These are phyloP conservation scores for Arbutus unedo DNA, from an alignment of 148 eudicot genomes.

Conservation along the genomic window DNA sequence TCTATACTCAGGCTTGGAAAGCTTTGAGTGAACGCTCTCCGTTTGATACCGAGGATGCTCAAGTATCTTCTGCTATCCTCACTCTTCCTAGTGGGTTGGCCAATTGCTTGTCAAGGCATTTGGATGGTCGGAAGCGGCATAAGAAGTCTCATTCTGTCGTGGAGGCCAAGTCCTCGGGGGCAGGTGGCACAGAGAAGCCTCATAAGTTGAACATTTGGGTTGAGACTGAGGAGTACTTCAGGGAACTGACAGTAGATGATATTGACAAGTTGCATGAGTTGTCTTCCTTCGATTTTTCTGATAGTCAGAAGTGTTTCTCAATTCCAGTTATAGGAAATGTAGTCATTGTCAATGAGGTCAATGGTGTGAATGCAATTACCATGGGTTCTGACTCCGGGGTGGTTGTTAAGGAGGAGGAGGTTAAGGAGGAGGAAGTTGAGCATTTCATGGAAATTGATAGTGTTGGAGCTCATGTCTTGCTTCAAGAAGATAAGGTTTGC, in stretches of 20 bases:
- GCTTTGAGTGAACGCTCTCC: conserved; percentile 72
- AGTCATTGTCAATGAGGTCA: conserved; percentile 14
- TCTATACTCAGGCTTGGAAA: conserved; percentile 68
- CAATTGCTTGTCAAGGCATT: conserved; percentile 45
- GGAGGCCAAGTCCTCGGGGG: conserved; percentile 46
- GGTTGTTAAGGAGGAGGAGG: conserved; percentile 25
- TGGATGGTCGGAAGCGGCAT: conserved; percentile 70
- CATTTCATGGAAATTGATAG: conserved; percentile 43
- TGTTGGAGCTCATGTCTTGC: conserved; percentile 10
- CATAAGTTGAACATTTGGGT: conserved; percentile 50
- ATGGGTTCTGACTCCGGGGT: not conserved
- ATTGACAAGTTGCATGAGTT: conserved; percentile 52
- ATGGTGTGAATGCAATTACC: conserved; percentile 20
- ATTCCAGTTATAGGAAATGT: conserved; percentile 45
- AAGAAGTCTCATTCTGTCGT: conserved; percentile 53
- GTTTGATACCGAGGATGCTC: conserved; percentile 61
- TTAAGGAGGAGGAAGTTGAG: conserved; percentile 24
- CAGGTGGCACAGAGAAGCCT: conserved; percentile 39
- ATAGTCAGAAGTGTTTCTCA: conserved; percentile 34
- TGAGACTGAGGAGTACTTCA: conserved; percentile 72
- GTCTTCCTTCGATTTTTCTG: conserved; percentile 29
- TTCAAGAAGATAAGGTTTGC: conserved; percentile 17
- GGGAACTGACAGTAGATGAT: conserved; percentile 61
- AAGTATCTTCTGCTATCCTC: conserved; percentile 27
- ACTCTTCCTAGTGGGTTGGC: conserved; percentile 67